Percentiles rank a stretch among this genome's conserved stretches.
phyloP scores from a whole-genome alignment of 352 stramenopile genomes.

The Hyphochytrium catenoides region DNA sequence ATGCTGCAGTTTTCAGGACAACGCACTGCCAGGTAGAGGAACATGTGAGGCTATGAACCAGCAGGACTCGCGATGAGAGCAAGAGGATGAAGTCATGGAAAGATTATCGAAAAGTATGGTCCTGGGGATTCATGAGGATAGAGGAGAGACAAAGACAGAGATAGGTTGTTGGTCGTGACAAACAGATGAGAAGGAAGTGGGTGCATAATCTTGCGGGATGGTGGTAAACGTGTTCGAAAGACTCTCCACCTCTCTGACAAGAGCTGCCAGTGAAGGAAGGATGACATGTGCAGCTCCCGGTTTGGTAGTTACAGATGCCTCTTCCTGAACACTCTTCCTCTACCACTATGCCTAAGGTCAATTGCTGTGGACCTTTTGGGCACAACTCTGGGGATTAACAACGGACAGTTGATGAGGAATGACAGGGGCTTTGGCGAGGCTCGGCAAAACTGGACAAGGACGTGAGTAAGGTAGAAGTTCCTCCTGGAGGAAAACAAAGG shows the following conservation, averaged over 20 bases:
- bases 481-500: conserved; percentile 8
- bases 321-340: conserved; percentile 5
- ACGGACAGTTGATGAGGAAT: conserved; percentile 22
- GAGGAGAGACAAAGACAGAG: background rate
- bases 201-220: too few relatives aligned
- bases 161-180: background rate
- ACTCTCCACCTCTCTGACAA: conserved; percentile 46
- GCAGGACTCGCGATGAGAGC: too few relatives aligned
- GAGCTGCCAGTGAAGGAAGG: conserved; percentile 35
- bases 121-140: too few relatives aligned
- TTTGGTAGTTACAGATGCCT: conserved; percentile 27
- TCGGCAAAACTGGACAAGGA: conserved; percentile 29
- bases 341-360: too few relatives aligned
- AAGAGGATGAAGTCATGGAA: too few relatives aligned
- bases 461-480: conserved; percentile 20
- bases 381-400: conserved; percentile 26
- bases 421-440: too few relatives aligned
- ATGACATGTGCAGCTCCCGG: conserved; percentile 41
- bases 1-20: conserved; percentile 32
- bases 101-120: too few relatives aligned
- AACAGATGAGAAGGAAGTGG: too few relatives aligned
- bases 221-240: too few relatives aligned
- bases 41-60: too few relatives aligned
- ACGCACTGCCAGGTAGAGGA: too few relatives aligned
- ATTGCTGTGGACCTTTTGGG: conserved; percentile 34